Evolutionary conservation across 129 eudicot species (phyloP).

Genomic region (Saussurea involucrata): DNA sequence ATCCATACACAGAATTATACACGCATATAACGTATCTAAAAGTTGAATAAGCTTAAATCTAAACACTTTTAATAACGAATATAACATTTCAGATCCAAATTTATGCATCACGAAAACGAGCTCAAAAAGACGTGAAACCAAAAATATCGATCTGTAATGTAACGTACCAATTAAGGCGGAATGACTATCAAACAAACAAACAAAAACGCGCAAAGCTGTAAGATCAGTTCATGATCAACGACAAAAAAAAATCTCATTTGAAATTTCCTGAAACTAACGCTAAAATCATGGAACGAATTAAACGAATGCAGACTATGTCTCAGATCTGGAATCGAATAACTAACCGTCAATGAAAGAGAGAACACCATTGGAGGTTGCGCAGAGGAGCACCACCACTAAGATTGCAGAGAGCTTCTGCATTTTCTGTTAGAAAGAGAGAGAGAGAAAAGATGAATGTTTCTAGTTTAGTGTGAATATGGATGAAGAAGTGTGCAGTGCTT

Average conservation of each 20-base stretch:
- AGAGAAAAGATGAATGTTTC: conserved; percentile 6
- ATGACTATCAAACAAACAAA: neutral
- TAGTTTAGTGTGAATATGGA: conserved; percentile 30
- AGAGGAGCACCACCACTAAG: conserved; percentile 33
- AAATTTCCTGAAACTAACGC: neutral
- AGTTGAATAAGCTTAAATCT: neutral
- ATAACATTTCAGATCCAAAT: neutral
- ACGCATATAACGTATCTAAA: neutral
- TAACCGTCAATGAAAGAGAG: conserved; percentile 52
- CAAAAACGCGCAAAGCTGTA: neutral
- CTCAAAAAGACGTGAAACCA: neutral
- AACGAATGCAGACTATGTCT: neutral
- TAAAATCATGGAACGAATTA: neutral
- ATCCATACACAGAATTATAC: neutral
- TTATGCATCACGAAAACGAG: neutral
- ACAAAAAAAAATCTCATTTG: too few relatives aligned
- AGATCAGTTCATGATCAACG: neutral
- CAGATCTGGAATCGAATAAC: neutral
- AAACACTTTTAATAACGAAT: neutral
- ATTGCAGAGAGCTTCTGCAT: conserved; percentile 44
- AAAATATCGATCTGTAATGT: neutral
- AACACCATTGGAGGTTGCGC: conserved; percentile 34
- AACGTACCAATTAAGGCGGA: neutral
- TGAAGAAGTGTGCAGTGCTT: conserved; percentile 19
- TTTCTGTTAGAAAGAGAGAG: conserved; percentile 12